Evolutionary conservation across 345 rosid species (phyloP).

Genomic region (Nephelium lappaceum): DNA sequence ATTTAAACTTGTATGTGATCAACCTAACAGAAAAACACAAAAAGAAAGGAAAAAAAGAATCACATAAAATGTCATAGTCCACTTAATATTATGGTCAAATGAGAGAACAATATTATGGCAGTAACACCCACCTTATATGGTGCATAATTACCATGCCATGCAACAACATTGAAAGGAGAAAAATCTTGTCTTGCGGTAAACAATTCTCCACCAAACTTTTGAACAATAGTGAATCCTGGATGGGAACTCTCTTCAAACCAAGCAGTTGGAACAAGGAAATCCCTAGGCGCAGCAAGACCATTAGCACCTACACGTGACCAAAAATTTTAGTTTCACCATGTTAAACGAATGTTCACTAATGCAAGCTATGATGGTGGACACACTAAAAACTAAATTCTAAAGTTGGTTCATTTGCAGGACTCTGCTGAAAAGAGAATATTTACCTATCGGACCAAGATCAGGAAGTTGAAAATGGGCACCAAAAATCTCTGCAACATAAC

Average conservation of each 20-base stretch:
- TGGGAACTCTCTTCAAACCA: constrained; percentile 75
- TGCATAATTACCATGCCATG: constrained; percentile 98
- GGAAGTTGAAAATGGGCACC: constrained; percentile 98
- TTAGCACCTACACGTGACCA: constrained; percentile 67
- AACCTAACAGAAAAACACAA: not conserved
- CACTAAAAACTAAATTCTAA: not conserved
- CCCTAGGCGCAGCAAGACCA: constrained; percentile 95
- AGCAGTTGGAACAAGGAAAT: constrained; percentile 83
- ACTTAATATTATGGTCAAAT: not conserved
- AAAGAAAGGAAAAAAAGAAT: not conserved
- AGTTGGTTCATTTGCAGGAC: constrained; percentile 7
- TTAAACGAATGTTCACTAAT: not conserved
- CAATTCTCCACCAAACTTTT: constrained; percentile 88
- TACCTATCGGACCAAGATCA: constrained; percentile 98
- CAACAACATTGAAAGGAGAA: constrained; percentile 94
- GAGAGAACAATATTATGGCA: not conserved
- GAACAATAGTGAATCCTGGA: constrained; percentile 72
- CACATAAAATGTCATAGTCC: not conserved
- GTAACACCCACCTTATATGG: constrained; percentile 74
- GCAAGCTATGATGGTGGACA: not conserved
- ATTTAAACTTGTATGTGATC: not conserved
- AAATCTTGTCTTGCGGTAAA: constrained; percentile 92
- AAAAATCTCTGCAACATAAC: constrained; percentile 89
- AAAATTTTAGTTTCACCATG: not conserved
- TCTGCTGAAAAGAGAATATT: constrained; percentile 22